Evolutionary conservation across 768 basidiomycete genomes (phyloP).

Genomic region (Mycena chlorophos): DNA sequence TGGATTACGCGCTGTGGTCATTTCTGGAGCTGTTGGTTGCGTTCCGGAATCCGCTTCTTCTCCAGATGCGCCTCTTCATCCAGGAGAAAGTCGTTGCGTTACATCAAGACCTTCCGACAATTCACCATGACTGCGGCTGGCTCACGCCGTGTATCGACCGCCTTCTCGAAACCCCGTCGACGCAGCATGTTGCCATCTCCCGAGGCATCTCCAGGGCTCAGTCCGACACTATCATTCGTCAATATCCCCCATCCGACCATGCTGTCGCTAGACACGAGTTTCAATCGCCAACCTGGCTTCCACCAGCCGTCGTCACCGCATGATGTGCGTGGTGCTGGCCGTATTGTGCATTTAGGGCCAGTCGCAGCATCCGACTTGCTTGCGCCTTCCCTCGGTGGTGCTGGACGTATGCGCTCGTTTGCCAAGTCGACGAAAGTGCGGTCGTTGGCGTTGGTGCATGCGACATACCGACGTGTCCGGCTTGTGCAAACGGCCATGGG

Average conservation of each 20-base stretch:
- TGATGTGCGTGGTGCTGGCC: constrained; percentile 38
- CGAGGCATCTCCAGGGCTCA: constrained; percentile 44
- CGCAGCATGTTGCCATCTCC: constrained; percentile 49
- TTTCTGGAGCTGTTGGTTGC: constrained; percentile 64
- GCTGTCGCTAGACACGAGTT: constrained; percentile 23
- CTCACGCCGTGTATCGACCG: constrained; percentile 46
- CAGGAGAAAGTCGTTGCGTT: constrained; percentile 61
- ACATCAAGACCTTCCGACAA: constrained; percentile 48
- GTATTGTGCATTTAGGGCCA: constrained; percentile 46
- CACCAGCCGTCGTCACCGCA: constrained; percentile 39
- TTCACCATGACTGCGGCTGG: constrained; percentile 27
- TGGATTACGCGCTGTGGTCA: constrained; percentile 77
- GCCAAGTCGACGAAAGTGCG: constrained; percentile 47
- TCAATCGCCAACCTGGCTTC: constrained; percentile 43
- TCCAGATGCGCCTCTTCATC: constrained; percentile 67
- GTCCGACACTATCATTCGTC: constrained; percentile 33
- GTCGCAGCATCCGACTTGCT: constrained; percentile 13
- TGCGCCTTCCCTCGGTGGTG: constrained; percentile 22
- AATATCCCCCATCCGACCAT: constrained; percentile 16
- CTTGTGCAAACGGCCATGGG: constrained; percentile 65
- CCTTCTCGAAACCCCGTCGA: constrained; percentile 58
- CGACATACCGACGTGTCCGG: constrained; percentile 62
- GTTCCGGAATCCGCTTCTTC: constrained; percentile 58
- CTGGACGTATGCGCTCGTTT: constrained; percentile 26
- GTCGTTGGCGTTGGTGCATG: constrained; percentile 51